A percentile compares a stretch with the other conserved stretches of the same genome.
Evolutionary conservation across 345 rosid species (phyloP).

Genomic region (Linum trigynum): DNA sequence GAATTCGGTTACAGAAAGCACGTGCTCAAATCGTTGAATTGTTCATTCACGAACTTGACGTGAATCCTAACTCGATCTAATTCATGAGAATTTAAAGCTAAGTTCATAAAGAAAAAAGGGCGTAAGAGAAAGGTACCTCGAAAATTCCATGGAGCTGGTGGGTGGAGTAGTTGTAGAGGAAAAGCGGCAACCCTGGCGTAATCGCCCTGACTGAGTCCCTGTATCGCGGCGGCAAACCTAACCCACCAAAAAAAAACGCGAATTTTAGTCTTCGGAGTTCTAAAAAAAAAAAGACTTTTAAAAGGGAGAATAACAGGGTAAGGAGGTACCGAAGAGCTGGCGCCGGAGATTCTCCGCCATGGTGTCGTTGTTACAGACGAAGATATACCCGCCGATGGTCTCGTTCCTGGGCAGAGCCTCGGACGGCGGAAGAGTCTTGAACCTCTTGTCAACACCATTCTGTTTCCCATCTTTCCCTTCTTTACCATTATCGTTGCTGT

Average conservation of each 20-base stretch:
- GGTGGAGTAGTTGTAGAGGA: conserved; percentile 96
- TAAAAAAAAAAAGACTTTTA: neutral
- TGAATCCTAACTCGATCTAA: neutral
- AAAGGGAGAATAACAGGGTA: neutral
- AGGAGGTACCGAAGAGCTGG: conserved; percentile 70
- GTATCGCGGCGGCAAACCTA: conserved; percentile 90
- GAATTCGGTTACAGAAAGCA: too few species aligned
- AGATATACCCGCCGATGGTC: conserved; percentile 90
- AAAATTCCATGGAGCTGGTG: conserved; percentile 96
- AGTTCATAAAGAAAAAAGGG: neutral
- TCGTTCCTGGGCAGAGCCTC: conserved; percentile 87
- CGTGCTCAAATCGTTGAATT: too few species aligned
- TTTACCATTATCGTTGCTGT: conserved; percentile 13
- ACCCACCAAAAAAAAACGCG: neutral
- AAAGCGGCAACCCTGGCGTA: conserved; percentile 94
- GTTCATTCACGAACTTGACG: too few species aligned
- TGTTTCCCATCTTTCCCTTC: neutral
- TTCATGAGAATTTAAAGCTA: neutral
- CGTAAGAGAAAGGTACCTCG: conserved; percentile 38
- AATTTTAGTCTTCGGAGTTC: neutral
- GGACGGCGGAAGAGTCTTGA: conserved; percentile 89
- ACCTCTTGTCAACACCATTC: conserved; percentile 60
- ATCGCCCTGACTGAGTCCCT: conserved; percentile 94
- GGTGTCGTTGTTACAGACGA: conserved; percentile 99
- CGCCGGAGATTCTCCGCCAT: conserved; percentile 91